Evolutionary conservation across 2,329 filamentous ascomycete species (phyloP), one percentile per base, ranked within the genome.

Genomic region (Stenocarpella maydis): DNA sequence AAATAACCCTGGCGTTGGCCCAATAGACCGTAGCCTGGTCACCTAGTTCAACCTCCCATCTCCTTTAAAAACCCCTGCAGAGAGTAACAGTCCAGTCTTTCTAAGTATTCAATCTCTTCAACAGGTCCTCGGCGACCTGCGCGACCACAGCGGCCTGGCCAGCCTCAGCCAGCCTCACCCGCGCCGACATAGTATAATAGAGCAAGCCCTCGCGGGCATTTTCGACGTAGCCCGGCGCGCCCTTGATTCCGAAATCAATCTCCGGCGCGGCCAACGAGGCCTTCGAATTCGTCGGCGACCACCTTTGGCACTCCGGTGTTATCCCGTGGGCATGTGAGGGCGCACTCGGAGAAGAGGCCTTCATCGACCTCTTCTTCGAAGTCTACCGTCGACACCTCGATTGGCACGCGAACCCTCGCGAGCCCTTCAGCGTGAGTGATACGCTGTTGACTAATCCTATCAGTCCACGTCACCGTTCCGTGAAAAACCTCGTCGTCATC

Each of bases 351-450:
- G 65, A 67, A 21, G 47, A 61, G 3, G 8, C 1, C 24, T 52
- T 63, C 47, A 24, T 68, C 31, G 37, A 37, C 19, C n/a, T n/a
- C 21, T 50, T 61, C 55, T 17, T 68, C n/a, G 43, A 53, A 5
- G 28, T 68, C 10, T 68, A 54, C 19, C 37, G 31, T 8, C 28
- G 43, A 12, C 67, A 58, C 21, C 21, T 17, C 10, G 58, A 37
- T 9, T 68, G 67, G 67, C 24, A 65, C 17, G 24, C 17, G 6
- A 37, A 65, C 24, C 47, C 37, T 1, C 45, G 54, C 15, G 49
- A 63, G 43, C 67, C 67, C 28, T 68, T 68, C 67, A 24, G 65
- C 67, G 54, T 63, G 14, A 55, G 64, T 28, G 9, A 5, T n/a
- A n/a, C n/a, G n/a, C n/a, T n/a, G n/a, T n/a, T n/a, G n/a, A n/a